phyloP scores from a whole-genome alignment of 441 rosid species.

The Pelargonium cotyledonis region DNA sequence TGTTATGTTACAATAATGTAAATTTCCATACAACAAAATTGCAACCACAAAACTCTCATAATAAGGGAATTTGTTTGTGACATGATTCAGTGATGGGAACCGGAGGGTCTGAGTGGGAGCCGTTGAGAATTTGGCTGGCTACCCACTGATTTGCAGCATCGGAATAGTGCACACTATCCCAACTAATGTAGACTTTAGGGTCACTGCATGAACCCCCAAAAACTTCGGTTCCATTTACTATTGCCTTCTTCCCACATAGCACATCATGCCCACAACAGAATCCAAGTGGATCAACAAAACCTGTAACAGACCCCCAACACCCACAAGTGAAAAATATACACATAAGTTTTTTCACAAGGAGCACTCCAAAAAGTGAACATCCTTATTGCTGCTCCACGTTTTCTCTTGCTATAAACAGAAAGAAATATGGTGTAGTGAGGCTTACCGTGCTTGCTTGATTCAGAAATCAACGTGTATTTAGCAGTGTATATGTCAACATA shows the following conservation, averaged over 20 bases:
- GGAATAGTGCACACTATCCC: constrained; percentile 32
- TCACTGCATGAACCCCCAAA: constrained; percentile 7
- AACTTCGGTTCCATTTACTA: constrained; percentile 19
- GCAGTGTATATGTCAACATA: constrained; percentile 38
- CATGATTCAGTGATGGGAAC: constrained; percentile 26
- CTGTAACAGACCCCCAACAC: not conserved
- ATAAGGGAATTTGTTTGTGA: not conserved
- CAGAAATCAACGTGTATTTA: constrained; percentile 33
- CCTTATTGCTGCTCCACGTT: no score
- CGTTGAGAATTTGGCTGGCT: constrained; percentile 24
- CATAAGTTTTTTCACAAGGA: no score
- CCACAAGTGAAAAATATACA: no score
- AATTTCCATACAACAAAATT: no score
- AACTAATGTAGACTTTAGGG: constrained; percentile 15
- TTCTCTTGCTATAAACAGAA: not conserved
- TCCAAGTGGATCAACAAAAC: constrained; percentile 12
- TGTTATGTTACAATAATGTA: no score
- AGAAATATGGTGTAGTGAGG: not conserved
- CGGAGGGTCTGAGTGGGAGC: constrained; percentile 24
- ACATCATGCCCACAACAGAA: constrained; percentile 16
- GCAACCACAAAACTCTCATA: not conserved
- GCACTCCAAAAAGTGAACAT: no score
- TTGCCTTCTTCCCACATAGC: constrained; percentile 21
- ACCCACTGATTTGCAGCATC: constrained; percentile 38
- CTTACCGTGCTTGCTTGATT: constrained; percentile 32